These are phyloP conservation scores for Monosporascus sp. DNA, from an alignment of 2,329 filamentous ascomycete species.

Conservation along the genomic window DNA sequence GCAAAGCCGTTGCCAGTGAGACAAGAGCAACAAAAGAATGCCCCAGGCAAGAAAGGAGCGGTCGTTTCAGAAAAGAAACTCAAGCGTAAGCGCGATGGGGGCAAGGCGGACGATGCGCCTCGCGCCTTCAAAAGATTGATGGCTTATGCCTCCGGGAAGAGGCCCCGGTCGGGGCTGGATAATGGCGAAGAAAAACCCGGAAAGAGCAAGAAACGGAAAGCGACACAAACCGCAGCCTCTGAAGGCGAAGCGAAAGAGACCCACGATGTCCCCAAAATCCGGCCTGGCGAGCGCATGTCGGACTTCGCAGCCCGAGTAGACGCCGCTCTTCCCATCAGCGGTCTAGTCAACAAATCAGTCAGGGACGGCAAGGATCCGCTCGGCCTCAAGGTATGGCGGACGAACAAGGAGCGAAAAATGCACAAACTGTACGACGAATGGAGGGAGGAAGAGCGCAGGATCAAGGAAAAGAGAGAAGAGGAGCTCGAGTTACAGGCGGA, in stretches of 20 bases:
- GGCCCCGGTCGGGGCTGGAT: constrained; percentile 61
- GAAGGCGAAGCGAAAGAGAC: constrained; percentile 14
- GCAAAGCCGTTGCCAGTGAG: constrained; percentile 48
- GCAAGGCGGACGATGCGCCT: constrained; percentile 70
- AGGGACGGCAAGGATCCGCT: constrained; percentile 59
- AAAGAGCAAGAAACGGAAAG: constrained; percentile 26
- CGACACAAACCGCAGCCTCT: constrained; percentile 10
- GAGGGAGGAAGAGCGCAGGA: constrained; percentile 60
- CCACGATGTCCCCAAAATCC: constrained; percentile 59
- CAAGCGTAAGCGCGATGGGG: constrained; percentile 43
- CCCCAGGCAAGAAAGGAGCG: constrained; percentile 26
- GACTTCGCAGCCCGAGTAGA: constrained; percentile 83
- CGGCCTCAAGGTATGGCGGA: constrained; percentile 64
- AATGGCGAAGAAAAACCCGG: constrained; percentile 51
- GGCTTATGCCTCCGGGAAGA: constrained; percentile 63
- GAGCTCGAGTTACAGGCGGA: constrained; percentile 61
- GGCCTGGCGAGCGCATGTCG: constrained; percentile 75
- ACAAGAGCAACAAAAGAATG: constrained; percentile 26
- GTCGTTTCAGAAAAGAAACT: constrained; percentile 34
- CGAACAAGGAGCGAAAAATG: constrained; percentile 81
- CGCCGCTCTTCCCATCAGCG: constrained; percentile 71
- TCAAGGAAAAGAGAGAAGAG: constrained; percentile 61
- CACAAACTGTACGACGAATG: constrained; percentile 77
- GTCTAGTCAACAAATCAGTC: constrained; percentile 59
- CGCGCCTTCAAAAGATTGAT: constrained; percentile 84